Base-by-base conservation (phyloP, 1,284 basidiomycete species). In the Trametes polyzona region DNA sequence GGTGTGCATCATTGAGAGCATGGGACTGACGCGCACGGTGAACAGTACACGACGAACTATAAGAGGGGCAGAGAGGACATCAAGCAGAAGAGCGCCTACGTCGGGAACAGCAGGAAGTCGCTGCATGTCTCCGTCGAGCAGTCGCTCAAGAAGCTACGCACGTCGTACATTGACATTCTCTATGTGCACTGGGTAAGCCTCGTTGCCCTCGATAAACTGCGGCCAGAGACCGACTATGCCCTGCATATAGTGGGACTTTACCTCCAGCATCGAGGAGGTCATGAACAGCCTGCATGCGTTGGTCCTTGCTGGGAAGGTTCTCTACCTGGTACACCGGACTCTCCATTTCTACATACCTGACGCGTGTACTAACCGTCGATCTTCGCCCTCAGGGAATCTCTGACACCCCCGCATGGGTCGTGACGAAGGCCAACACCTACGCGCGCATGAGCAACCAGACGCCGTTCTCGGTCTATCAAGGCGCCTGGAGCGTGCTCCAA, bases 391-490 rank as follows among this genome's bases (percentile, higher is more conserved):
- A 39, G 36, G 36, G 36, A 9, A 12, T 39, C 17, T 39, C 68
- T 5, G 79, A 83, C 55, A 78, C 75, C 4, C 82, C 82, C 0
- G 82, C 83, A 1, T 85, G 81, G 81, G 65, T 84, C 36, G 81
- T 85, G 27, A 59, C 77, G 11, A 73, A 74, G 9, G 80, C 78
- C 29, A 83, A 84, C 65, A 72, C 74, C 47, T 84, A 83, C 58
- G 83, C 83, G 24, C 65, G 68, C 2, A 72, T 73, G 23, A 71
- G 78, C 52, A 78, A 74, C 6, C 71, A 78, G 67, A 75, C 80
- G 1, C 81, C 76, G 8, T 86, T 86, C 58, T 74, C 78, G 35
- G 71, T 86, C 52, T 86, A 83, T 65, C 83, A 86, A 67, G 84
- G 82, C 23, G 59, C 62, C 11, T 86, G 80, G 79, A 81, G 75